Percentiles rank a stretch among this genome's conserved stretches.
Evolutionary conservation across 2,329 filamentous ascomycete genomes (phyloP).

Genomic region (Endoconidiophora polonica): DNA sequence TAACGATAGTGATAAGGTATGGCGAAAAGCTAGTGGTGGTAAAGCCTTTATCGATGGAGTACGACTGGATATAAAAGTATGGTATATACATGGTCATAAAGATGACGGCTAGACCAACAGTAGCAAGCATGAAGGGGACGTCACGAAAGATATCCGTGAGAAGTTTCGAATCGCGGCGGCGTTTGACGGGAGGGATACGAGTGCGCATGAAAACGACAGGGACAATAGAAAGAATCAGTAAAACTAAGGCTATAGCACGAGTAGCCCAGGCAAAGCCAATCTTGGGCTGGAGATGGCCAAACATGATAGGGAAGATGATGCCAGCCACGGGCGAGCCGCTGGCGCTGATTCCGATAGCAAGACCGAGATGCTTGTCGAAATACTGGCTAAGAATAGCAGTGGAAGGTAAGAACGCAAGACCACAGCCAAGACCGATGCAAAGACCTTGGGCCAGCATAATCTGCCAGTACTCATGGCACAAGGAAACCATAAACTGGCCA

Average conservation of each 20-base stretch:
- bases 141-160: constrained; percentile 19
- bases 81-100: constrained; percentile 32
- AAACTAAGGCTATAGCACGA: constrained; percentile 27
- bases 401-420: constrained; percentile 21
- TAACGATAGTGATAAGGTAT: constrained; percentile 28
- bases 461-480: constrained; percentile 29
- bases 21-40: constrained; percentile 21
- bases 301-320: constrained; percentile 23
- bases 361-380: constrained; percentile 21
- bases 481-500: constrained; percentile 29
- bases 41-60: constrained; percentile 25
- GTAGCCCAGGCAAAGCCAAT: constrained; percentile 40
- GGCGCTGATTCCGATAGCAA: constrained; percentile 20
- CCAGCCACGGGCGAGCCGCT: constrained; percentile 25
- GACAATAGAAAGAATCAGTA: constrained; percentile 24
- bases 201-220: constrained; percentile 24
- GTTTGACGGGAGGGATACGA: constrained; percentile 19
- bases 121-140: constrained; percentile 22
- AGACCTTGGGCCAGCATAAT: constrained; percentile 24
- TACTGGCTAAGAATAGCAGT: constrained; percentile 25
- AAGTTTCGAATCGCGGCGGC: constrained; percentile 8
- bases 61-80: constrained; percentile 31
- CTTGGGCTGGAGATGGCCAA: constrained; percentile 26
- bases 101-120: constrained; percentile 22
- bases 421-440: constrained; percentile 24